Conservation (phyloP, 306 rosid species). For the Cyamopsis tetragonoloba region DNA sequence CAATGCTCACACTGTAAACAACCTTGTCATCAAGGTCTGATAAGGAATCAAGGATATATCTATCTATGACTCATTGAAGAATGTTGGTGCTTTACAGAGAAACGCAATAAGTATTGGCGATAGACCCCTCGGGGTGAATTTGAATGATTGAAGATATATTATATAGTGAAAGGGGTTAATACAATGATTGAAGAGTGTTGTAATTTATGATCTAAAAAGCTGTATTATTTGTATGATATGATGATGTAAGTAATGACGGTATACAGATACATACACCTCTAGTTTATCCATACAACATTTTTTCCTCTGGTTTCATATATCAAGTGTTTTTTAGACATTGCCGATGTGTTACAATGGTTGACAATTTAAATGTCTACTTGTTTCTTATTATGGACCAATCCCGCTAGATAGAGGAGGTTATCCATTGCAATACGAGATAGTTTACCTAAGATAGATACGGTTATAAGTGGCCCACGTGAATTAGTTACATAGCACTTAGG, state of each 20-base stretch:
- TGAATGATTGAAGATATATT: too few species aligned
- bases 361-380: too few species aligned
- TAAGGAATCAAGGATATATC: constrained; percentile 21
- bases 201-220: background rate
- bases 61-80: constrained; percentile 9
- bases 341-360: background rate
- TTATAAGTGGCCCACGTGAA: too few species aligned
- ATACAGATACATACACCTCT: constrained; percentile 3
- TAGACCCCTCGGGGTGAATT: too few species aligned
- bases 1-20: constrained; percentile 40
- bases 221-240: constrained; percentile 31
- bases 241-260: constrained; percentile 29
- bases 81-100: constrained; percentile 15
- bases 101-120: too few species aligned
- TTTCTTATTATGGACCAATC: too few species aligned
- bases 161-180: background rate
- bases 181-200: constrained; percentile 16
- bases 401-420: too few species aligned
- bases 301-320: background rate
- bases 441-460: too few species aligned
- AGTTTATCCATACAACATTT: constrained; percentile 24
- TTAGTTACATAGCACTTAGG: too few species aligned
- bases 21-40: constrained; percentile 36
- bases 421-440: too few species aligned
- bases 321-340: background rate